Conservation (phyloP, 1,284 basidiomycete species). For the Pholiota adiposa region DNA sequence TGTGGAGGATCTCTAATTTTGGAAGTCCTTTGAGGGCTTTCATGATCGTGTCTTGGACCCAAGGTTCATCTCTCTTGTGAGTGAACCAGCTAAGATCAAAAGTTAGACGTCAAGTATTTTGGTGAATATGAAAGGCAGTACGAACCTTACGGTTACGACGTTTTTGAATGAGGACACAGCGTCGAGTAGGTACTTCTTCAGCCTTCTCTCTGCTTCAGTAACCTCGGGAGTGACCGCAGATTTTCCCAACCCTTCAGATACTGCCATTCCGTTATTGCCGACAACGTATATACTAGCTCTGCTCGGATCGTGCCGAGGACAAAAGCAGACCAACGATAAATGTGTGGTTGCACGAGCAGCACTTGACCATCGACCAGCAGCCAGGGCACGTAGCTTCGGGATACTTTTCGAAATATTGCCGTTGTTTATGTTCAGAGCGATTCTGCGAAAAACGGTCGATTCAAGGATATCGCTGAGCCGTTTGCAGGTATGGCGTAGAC, state of each 20-base stretch:
- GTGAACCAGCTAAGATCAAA: constrained; percentile 12
- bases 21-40: constrained; percentile 13
- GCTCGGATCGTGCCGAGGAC: constrained; percentile 14
- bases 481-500: constrained; percentile 17
- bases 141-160: constrained; percentile 14
- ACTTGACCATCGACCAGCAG: constrained; percentile 6
- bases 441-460: constrained; percentile 5
- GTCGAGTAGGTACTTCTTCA: constrained; percentile 13
- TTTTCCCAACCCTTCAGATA: not conserved
- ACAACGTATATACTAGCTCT: not conserved
- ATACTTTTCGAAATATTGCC: constrained; percentile 5
- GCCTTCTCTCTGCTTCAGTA: constrained; percentile 3
- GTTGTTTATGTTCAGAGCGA: constrained; percentile 14
- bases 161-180: constrained; percentile 13
- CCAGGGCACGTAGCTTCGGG: constrained; percentile 7
- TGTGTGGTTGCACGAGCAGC: constrained; percentile 6
- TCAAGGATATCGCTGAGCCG: constrained; percentile 11
- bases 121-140: not conserved
- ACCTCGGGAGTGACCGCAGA: constrained; percentile 6
- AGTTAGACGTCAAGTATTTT: not conserved
- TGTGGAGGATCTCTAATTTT: constrained; percentile 6
- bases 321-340: constrained; percentile 8
- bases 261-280: not conserved
- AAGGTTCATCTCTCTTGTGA: constrained; percentile 6
- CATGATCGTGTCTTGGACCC: constrained; percentile 10